phyloP scores from a whole-genome alignment of 2,329 filamentous ascomycete genomes.

The Alternaria brassicicola region DNA sequence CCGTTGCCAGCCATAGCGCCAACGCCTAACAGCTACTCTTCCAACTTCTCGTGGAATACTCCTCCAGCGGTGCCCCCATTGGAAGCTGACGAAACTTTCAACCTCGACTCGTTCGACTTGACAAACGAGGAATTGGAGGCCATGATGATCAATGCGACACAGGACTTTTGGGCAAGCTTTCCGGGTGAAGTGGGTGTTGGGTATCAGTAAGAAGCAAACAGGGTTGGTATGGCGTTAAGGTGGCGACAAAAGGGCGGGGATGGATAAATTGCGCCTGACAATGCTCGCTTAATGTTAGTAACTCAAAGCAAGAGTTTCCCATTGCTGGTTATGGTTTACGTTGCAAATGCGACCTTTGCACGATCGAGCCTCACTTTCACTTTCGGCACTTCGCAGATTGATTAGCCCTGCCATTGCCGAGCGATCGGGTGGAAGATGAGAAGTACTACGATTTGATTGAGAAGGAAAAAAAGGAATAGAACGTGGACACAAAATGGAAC shows the following conservation, averaged over 20 bases:
- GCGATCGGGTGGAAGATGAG: neutral
- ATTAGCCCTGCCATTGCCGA: neutral
- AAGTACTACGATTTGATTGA: neutral
- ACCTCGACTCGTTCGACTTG: constrained; percentile 42
- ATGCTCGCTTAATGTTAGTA: neutral
- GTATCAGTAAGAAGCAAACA: constrained; percentile 14
- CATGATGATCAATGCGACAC: constrained; percentile 48
- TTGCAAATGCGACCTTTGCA: neutral
- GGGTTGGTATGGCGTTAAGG: neutral
- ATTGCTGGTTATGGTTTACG: neutral
- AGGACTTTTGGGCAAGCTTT: constrained; percentile 50
- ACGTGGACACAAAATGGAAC: neutral
- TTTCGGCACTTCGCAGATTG: neutral
- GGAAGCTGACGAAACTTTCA: constrained; percentile 43
- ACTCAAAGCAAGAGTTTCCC: neutral
- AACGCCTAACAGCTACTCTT: constrained; percentile 32
- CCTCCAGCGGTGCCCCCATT: constrained; percentile 33
- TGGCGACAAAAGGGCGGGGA: neutral
- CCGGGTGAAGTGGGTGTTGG: constrained; percentile 48
- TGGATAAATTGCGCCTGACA: neutral
- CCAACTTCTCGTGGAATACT: constrained; percentile 30
- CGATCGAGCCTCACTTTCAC: neutral
- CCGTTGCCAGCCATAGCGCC: constrained; percentile 30
- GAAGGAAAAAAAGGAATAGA: neutral
- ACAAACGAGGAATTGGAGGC: constrained; percentile 46